A percentile compares a stretch with the other conserved stretches of the same genome.
These are phyloP conservation scores for Naganishia sp. DNA, from an alignment of 1,284 basidiomycete genomes.

Conservation along the genomic window DNA sequence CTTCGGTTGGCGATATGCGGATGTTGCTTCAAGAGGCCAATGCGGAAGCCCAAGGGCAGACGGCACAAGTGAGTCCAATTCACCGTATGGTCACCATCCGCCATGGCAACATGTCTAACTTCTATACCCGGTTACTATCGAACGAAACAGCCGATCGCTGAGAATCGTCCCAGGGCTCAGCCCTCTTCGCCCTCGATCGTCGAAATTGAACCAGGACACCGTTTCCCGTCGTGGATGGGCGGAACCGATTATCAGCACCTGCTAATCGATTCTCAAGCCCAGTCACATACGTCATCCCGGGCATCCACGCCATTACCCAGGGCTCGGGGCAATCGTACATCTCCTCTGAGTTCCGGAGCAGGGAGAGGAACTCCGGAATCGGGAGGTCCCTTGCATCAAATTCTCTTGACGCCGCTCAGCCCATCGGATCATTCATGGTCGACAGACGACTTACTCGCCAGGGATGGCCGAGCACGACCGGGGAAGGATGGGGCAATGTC, in stretches of 20 bases:
- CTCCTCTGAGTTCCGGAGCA: background rate
- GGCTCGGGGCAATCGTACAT: slow-evolving; percentile 7
- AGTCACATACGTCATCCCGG: slow-evolving; percentile 12
- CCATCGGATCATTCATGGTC: slow-evolving; percentile 15
- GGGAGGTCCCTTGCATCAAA: slow-evolving; percentile 26
- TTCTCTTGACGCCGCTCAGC: slow-evolving; percentile 26
- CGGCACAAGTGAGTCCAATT: background rate
- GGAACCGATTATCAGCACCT: slow-evolving; percentile 20
- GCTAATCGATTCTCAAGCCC: background rate
- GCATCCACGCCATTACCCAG: slow-evolving; percentile 4
- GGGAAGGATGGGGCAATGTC: background rate
- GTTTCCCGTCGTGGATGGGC: slow-evolving; percentile 31
- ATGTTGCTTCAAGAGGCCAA: background rate
- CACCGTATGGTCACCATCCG: background rate
- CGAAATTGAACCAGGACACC: slow-evolving; percentile 32
- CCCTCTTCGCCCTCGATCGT: slow-evolving; percentile 10
- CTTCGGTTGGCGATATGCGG: slow-evolving; percentile 18
- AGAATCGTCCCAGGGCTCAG: background rate
- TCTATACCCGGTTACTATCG: background rate
- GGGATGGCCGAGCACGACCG: background rate
- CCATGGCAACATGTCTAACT: background rate
- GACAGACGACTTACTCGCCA: slow-evolving; percentile 7
- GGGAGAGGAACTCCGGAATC: slow-evolving; percentile 3
- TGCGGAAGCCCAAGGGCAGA: background rate
- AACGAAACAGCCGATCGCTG: background rate